Conservation (phyloP, 495 filamentous ascomycete species). For the Bacidia gigantensis region DNA sequence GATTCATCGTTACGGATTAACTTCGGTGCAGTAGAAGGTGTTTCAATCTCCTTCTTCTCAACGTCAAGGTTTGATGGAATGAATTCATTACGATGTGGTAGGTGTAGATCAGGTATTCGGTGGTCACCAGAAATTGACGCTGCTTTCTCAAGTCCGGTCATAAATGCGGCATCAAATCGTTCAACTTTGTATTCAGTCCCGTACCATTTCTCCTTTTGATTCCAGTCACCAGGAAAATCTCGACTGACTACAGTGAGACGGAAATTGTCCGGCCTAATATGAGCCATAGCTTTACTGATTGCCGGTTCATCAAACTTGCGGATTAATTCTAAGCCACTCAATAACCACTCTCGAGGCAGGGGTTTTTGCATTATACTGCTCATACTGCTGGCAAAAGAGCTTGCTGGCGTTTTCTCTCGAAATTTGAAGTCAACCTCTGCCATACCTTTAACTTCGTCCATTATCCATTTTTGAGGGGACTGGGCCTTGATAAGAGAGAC, state of each 20-base stretch:
- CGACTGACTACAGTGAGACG: conserved; percentile 67
- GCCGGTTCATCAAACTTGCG: conserved; percentile 61
- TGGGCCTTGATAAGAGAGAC: conserved; percentile 72
- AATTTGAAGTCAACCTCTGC: conserved; percentile 89
- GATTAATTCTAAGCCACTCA: conserved; percentile 60
- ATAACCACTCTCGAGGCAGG: conserved; percentile 67
- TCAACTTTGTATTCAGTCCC: conserved; percentile 85
- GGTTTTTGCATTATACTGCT: conserved; percentile 82
- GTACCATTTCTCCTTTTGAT: conserved; percentile 92
- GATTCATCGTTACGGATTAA: conserved; percentile 78
- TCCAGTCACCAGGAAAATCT: conserved; percentile 70
- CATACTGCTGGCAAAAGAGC: conserved; percentile 70
- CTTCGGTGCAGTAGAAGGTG: conserved; percentile 60
- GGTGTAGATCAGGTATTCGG: conserved; percentile 58
- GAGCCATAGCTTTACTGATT: conserved; percentile 62
- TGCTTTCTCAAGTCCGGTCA: conserved; percentile 53
- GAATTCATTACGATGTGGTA: conserved; percentile 91
- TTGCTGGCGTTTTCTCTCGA: conserved; percentile 82
- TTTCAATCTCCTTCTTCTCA: conserved; percentile 74
- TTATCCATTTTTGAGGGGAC: conserved; percentile 81
- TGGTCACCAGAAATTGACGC: conserved; percentile 39
- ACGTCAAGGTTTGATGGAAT: conserved; percentile 89
- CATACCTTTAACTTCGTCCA: conserved; percentile 78
- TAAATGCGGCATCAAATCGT: conserved; percentile 64
- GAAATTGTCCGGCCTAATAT: conserved; percentile 81